phyloP scores from a whole-genome alignment of 257 asterid species.

The Solanum chilense region DNA sequence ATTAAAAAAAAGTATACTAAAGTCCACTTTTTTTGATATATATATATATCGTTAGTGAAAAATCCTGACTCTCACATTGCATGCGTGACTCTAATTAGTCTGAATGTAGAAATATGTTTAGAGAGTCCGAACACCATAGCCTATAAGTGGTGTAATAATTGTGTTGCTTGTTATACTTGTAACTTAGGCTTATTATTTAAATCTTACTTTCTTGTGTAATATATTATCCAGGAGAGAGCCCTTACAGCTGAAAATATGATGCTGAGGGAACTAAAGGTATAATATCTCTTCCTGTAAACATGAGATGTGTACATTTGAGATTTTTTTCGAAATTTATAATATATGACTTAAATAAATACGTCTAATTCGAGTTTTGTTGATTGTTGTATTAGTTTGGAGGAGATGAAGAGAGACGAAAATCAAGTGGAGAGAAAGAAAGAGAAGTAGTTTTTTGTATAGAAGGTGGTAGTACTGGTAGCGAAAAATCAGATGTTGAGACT shows the following conservation, averaged over 20 bases:
- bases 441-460: conserved; percentile 15
- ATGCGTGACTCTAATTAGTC: neutral
- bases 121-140: neutral
- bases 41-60: neutral
- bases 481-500: conserved; percentile 78
- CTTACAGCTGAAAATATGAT: conserved; percentile 67
- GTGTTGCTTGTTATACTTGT: neutral
- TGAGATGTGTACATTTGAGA: neutral
- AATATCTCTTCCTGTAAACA: neutral
- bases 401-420: conserved; percentile 2
- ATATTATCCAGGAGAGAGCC: conserved; percentile 47
- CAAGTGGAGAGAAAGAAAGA: conserved; percentile 23
- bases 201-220: neutral
- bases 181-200: neutral
- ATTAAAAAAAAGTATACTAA: neutral
- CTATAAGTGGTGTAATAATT: neutral
- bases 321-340: neutral
- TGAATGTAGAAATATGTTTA: neutral
- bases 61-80: neutral
- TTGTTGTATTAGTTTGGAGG: conserved; percentile 30
- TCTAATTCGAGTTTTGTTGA: neutral
- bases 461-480: conserved; percentile 26
- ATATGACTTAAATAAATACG: neutral
- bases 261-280: conserved; percentile 56
- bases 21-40: neutral